A percentile compares a stretch with the other conserved stretches of the same genome.
Evolutionary conservation across 2,329 filamentous ascomycete genomes (phyloP).

Genomic region (Colletotrichum horii): DNA sequence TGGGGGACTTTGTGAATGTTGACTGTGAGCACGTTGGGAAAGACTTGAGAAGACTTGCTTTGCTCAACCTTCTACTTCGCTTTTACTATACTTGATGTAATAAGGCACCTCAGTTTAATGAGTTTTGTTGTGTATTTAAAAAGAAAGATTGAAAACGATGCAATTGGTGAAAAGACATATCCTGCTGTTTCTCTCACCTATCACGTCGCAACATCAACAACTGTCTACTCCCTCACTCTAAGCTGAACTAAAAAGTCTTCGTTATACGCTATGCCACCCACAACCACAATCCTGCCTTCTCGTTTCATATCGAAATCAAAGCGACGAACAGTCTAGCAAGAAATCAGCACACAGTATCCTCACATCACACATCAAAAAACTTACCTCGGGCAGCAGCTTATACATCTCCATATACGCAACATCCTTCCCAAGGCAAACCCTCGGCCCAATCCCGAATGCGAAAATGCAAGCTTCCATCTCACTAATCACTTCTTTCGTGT

Average conservation of each 20-base stretch:
- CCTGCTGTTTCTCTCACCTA: too few relatives aligned
- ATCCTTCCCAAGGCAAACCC: not conserved
- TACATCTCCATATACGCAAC: conserved; percentile 2
- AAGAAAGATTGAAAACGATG: too few relatives aligned
- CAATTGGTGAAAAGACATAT: too few relatives aligned
- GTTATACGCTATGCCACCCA: not conserved
- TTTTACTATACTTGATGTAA: too few relatives aligned
- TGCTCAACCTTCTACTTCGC: too few relatives aligned
- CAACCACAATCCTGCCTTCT: not conserved
- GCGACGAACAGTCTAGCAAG: not conserved
- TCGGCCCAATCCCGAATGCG: not conserved
- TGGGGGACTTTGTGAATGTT: not conserved
- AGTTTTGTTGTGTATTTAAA: too few relatives aligned
- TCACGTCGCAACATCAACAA: not conserved
- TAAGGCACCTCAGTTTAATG: too few relatives aligned
- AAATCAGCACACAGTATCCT: not conserved
- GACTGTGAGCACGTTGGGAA: too few relatives aligned
- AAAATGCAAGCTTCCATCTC: not conserved
- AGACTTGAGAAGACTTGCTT: too few relatives aligned
- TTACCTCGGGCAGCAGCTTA: not conserved
- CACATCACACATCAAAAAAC: not conserved
- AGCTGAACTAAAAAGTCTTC: not conserved
- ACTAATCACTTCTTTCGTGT: not conserved
- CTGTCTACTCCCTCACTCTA: not conserved
- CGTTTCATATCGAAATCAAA: not conserved